phyloP scores from a whole-genome alignment of 352 stramenopile genomes.

The Stramenopiles sp. region DNA sequence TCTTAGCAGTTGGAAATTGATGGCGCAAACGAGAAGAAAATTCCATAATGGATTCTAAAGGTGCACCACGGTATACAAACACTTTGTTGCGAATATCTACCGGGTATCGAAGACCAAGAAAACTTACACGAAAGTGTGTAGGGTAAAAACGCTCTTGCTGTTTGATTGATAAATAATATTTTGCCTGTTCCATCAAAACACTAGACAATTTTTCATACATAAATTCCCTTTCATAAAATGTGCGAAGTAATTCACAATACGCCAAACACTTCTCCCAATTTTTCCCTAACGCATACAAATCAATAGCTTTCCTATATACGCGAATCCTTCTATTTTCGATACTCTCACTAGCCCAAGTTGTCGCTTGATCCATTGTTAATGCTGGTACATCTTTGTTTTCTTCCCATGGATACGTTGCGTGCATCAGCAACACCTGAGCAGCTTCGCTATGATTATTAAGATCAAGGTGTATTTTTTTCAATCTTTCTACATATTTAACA shows the following conservation, averaged over 20 bases:
- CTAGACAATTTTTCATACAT: background rate
- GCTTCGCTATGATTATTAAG: slow-evolving; percentile 17
- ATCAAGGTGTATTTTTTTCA: slow-evolving; percentile 15
- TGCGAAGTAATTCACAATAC: slow-evolving; percentile 13
- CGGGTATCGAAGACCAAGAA: slow-evolving; percentile 9
- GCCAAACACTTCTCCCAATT: slow-evolving; percentile 17
- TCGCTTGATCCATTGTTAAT: background rate
- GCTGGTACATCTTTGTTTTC: background rate
- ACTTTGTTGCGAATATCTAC: slow-evolving; percentile 14
- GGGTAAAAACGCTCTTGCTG: slow-evolving; percentile 21
- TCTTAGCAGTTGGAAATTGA: slow-evolving; percentile 8
- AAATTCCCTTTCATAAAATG: slow-evolving; percentile 11
- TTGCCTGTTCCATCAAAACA: background rate
- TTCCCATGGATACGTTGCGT: slow-evolving; percentile 8
- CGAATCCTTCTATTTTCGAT: background rate
- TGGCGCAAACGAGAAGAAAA: slow-evolving; percentile 17
- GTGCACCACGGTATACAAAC: slow-evolving; percentile 20
- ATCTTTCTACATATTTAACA: slow-evolving; percentile 15
- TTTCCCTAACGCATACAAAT: slow-evolving; percentile 12
- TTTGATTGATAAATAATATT: background rate
- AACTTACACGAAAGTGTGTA: slow-evolving; percentile 15
- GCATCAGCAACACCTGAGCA: slow-evolving; percentile 16
- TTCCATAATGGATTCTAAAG: slow-evolving; percentile 18
- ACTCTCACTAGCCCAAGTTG: background rate
- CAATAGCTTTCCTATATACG: slow-evolving; percentile 10